Evolutionary conservation across 202 grass and related monocot genomes (phyloP).

Genomic region (Carex sylvatica): DNA sequence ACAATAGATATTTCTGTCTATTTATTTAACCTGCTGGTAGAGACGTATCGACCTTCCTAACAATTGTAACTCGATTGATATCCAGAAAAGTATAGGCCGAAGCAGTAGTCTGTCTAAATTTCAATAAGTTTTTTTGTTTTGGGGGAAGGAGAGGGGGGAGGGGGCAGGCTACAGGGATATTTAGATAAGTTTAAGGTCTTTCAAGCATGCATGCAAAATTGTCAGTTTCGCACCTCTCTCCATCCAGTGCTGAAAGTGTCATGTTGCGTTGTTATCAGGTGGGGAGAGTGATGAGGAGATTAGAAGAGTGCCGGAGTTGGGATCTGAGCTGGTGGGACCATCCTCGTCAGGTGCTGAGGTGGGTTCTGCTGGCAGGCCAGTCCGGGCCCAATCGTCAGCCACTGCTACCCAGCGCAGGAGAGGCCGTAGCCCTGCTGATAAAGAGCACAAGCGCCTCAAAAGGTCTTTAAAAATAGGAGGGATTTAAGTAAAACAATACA

Average conservation of each 20-base stretch:
- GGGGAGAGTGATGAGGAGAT: slow-evolving; percentile 85
- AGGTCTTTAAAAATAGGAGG: slow-evolving; percentile 25
- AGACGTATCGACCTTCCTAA: neutral
- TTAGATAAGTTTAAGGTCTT: neutral
- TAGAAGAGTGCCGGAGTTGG: slow-evolving; percentile 72
- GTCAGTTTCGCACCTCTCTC: neutral
- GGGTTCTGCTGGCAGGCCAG: slow-evolving; percentile 37
- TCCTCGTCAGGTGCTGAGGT: slow-evolving; percentile 57
- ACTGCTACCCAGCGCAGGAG: slow-evolving; percentile 43
- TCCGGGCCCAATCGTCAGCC: slow-evolving; percentile 22
- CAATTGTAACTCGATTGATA: neutral
- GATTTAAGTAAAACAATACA: too few species aligned
- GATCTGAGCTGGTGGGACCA: slow-evolving; percentile 47
- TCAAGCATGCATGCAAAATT: neutral
- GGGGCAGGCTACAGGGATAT: neutral
- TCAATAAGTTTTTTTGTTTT: neutral
- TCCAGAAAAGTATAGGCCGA: neutral
- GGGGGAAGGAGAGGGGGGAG: too few species aligned
- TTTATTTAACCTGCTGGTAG: neutral
- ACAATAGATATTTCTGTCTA: neutral
- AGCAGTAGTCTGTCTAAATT: neutral
- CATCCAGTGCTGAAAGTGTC: slow-evolving; percentile 7
- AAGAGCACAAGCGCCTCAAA: slow-evolving; percentile 99
- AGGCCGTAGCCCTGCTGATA: slow-evolving; percentile 78
- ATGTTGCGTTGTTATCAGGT: slow-evolving; percentile 28